Percentiles rank a stretch among this genome's conserved stretches.
phyloP scores from a whole-genome alignment of 1,284 basidiomycete species.

The Ganoderma boninense region DNA sequence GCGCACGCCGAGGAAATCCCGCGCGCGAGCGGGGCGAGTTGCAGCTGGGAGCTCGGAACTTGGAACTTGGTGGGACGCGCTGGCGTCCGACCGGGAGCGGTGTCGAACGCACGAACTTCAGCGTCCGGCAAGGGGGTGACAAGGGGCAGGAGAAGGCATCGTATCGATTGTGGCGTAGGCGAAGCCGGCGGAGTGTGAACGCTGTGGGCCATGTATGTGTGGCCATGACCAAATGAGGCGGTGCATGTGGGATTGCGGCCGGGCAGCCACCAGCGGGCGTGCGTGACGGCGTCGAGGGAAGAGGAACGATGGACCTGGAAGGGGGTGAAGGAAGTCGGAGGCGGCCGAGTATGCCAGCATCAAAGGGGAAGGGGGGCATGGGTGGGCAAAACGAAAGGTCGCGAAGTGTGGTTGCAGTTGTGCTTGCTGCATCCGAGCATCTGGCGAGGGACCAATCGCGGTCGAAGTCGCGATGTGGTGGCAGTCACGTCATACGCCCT shows the following conservation, averaged over 20 bases:
- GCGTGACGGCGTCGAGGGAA: not conserved
- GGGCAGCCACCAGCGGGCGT: not conserved
- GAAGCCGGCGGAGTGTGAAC: conserved; percentile 11
- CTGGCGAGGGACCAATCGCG: not conserved
- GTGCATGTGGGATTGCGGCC: conserved; percentile 1
- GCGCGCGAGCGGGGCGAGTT: not conserved
- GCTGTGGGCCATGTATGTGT: conserved; percentile 3
- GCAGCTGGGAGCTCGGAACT: not conserved
- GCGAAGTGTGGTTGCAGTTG: not conserved
- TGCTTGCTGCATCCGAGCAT: not conserved
- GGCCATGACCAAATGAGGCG: not conserved
- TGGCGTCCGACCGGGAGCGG: not conserved
- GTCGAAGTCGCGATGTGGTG: not conserved
- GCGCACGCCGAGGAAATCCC: not conserved
- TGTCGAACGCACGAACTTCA: not conserved
- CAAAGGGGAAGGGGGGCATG: not conserved
- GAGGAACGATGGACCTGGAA: not conserved
- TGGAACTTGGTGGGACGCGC: not conserved
- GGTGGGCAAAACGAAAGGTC: not conserved
- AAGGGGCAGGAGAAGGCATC: not conserved
- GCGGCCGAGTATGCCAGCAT: not conserved
- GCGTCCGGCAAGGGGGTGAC: not conserved
- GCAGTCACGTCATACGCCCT: conserved; percentile 9
- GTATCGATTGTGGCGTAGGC: conserved; percentile 7
- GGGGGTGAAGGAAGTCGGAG: not conserved